phyloP scores from a whole-genome alignment of 257 asterid species.

The Lavandula angustifolia region DNA sequence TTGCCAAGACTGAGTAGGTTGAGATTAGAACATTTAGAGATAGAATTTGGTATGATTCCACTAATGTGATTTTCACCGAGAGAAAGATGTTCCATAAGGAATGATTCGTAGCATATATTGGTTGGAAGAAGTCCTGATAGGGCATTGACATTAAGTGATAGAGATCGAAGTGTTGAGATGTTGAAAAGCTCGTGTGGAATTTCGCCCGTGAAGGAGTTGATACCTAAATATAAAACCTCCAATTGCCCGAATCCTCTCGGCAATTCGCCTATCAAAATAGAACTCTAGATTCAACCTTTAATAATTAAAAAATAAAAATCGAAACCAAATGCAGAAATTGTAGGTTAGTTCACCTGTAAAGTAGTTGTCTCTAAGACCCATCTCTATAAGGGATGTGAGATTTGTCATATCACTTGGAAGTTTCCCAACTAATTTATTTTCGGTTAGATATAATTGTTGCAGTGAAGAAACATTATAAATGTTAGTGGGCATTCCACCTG shows the following conservation, averaged over 20 bases:
- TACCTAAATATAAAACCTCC: not conserved
- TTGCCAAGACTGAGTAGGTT: too few relatives aligned
- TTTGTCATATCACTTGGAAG: conserved; percentile 24
- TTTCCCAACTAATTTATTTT: conserved; percentile 17
- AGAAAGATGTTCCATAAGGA: not conserved
- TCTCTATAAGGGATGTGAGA: conserved; percentile 8
- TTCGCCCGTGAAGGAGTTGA: conserved; percentile 24
- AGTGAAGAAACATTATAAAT: conserved; percentile 23
- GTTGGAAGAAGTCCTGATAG: conserved; percentile 36
- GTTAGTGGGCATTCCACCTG: conserved; percentile 2
- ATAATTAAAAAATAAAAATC: too few relatives aligned
- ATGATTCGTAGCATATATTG: not conserved
- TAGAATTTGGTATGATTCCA: conserved; percentile 32
- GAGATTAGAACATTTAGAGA: not conserved
- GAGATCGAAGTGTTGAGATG: conserved; percentile 27
- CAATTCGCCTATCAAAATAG: conserved; percentile 31
- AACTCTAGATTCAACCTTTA: too few relatives aligned
- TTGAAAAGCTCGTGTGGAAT: conserved; percentile 38
- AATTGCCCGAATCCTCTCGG: conserved; percentile 40
- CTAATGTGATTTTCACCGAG: not conserved
- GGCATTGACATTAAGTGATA: not conserved
- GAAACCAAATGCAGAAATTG: too few relatives aligned
- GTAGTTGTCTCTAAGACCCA: too few relatives aligned
- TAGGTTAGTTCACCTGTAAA: too few relatives aligned
- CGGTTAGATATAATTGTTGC: not conserved